These are phyloP conservation scores for Mortierella polycephala DNA, from an alignment of 371 early-diverging fungal species.

Conservation along the genomic window DNA sequence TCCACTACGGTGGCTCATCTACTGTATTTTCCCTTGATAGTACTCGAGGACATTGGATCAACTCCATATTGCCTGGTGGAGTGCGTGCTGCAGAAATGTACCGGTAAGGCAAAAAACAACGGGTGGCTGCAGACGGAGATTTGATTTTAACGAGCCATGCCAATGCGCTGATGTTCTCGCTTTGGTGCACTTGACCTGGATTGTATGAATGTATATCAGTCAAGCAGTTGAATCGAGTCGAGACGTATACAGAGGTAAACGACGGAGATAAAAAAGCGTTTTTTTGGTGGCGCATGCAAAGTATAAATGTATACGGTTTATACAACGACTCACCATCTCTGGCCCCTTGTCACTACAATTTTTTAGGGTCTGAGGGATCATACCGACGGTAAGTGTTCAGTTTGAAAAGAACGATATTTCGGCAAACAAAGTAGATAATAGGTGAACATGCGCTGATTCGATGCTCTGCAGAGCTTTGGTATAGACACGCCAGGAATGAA, in stretches of 20 bases:
- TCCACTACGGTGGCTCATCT: neutral
- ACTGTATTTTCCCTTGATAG: constrained; percentile 10
- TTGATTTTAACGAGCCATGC: neutral
- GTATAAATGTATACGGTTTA: too few species aligned
- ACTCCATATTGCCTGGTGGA: constrained; percentile 50
- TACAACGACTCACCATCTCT: neutral
- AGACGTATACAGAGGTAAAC: constrained; percentile 37
- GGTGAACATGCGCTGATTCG: neutral
- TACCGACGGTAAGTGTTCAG: constrained; percentile 33
- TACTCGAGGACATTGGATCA: constrained; percentile 45
- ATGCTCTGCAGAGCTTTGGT: constrained; percentile 33
- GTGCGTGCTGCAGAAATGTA: constrained; percentile 46
- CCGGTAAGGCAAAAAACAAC: constrained; percentile 17
- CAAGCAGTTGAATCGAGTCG: constrained; percentile 43
- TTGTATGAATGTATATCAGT: neutral
- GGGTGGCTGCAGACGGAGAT: neutral
- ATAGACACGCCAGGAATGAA: constrained; percentile 32
- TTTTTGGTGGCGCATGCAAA: too few species aligned
- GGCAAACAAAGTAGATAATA: too few species aligned
- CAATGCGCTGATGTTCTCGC: too few species aligned
- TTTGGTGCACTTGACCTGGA: neutral
- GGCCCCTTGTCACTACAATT: too few species aligned
- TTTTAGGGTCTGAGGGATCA: constrained; percentile 33
- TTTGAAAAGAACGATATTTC: too few species aligned
- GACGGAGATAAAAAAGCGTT: too few species aligned